Conservation (phyloP, 2,329 filamentous ascomycete genomes). For the Amauroascus niger region DNA sequence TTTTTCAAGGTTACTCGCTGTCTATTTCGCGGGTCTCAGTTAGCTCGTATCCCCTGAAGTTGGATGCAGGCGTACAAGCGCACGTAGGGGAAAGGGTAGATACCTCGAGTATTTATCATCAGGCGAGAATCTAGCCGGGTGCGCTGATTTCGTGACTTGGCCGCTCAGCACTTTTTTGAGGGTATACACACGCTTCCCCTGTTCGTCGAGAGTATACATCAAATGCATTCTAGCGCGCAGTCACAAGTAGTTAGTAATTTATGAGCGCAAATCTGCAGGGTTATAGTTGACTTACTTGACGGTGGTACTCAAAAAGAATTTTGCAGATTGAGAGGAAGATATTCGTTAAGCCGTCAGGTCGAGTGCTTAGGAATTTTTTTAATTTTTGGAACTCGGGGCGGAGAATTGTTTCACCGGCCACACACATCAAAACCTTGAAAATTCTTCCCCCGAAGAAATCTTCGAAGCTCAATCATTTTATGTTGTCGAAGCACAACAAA, state of each 20-base stretch:
- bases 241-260: neutral
- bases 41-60: neutral
- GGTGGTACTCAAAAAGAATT: neutral
- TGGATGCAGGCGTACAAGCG: neutral
- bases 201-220: slow-evolving; percentile 74
- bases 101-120: slow-evolving; percentile 94
- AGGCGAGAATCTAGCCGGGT: slow-evolving; percentile 91
- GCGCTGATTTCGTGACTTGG: slow-evolving; percentile 88
- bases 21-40: slow-evolving; percentile 35
- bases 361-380: neutral
- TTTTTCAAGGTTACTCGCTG: slow-evolving; percentile 93
- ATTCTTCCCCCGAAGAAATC: neutral
- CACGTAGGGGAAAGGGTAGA: slow-evolving; percentile 14
- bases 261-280: neutral
- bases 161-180: slow-evolving; percentile 77
- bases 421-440: neutral
- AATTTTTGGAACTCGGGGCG: slow-evolving; percentile 1
- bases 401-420: neutral
- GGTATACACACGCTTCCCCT: slow-evolving; percentile 86
- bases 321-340: neutral
- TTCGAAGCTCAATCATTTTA: neutral
- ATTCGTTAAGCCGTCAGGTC: neutral
- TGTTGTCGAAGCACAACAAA: neutral
- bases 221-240: slow-evolving; percentile 50
- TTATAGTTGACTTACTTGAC: slow-evolving; percentile 3